Conservation (phyloP, 2,329 filamentous ascomycete genomes). For the Botrytis pseudocinerea region DNA sequence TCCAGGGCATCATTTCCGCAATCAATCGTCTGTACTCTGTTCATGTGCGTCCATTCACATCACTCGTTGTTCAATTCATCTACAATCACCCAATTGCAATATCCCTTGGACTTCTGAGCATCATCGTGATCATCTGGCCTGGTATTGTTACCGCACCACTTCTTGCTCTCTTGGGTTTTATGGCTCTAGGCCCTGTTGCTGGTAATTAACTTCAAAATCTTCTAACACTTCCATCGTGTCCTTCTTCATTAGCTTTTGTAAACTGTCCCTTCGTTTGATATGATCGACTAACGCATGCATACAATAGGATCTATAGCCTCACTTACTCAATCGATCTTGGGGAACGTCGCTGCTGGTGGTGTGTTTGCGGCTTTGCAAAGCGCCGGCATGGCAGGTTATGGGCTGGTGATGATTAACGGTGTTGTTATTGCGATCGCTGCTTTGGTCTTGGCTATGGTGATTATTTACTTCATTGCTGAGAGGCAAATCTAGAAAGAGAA, state of each 20-base stretch:
- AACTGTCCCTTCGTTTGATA: rapidly evolving
- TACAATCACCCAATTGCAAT: not conserved
- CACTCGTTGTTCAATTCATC: not conserved
- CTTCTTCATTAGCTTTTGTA: too few relatives aligned
- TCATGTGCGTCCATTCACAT: not conserved
- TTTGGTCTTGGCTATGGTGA: not conserved
- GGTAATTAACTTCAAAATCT: not conserved
- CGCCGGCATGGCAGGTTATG: not conserved
- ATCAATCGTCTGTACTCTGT: not conserved
- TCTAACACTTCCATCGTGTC: not conserved
- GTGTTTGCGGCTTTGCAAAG: conserved; percentile 4
- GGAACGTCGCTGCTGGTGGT: not conserved
- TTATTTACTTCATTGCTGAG: not conserved
- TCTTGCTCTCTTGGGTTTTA: not conserved
- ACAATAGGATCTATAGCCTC: not conserved
- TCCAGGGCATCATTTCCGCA: not conserved
- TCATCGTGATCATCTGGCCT: not conserved
- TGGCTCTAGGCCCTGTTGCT: not conserved
- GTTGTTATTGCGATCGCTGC: not conserved
- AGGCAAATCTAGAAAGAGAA: not conserved
- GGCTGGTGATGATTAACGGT: not conserved
- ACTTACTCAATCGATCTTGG: not conserved
- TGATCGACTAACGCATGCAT: not conserved
- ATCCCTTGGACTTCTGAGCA: not conserved
- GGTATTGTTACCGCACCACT: not conserved